These are phyloP conservation scores for Solanum neorickii DNA, from an alignment of 257 asterid genomes.

Conservation along the genomic window DNA sequence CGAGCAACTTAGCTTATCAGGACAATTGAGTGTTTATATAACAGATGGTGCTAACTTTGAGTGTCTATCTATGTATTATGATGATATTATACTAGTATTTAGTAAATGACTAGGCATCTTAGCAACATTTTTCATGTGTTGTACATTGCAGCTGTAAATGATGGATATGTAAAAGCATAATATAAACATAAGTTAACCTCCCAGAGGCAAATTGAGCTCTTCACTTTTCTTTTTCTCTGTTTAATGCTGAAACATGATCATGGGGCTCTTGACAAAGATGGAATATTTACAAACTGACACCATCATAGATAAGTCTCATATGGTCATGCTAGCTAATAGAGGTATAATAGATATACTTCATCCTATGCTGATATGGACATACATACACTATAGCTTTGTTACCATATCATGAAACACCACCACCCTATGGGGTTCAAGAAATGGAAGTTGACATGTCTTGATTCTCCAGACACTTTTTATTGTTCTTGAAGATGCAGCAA, in stretches of 20 bases:
- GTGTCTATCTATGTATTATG: not conserved
- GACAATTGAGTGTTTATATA: not conserved
- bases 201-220: not conserved
- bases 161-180: not conserved
- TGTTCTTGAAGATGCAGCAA: not conserved
- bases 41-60: not conserved
- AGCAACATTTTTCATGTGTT: not conserved
- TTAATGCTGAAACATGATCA: not conserved
- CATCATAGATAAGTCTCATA: not conserved
- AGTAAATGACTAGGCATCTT: not conserved
- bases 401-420: not conserved
- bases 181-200: not conserved
- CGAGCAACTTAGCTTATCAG: not conserved
- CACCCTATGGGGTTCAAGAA: constrained; percentile 5
- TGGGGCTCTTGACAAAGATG: not conserved
- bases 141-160: not conserved
- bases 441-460: constrained; percentile 11
- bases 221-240: not conserved
- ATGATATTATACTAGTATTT: not conserved
- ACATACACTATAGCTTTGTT: not conserved
- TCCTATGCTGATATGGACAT: constrained; percentile 1
- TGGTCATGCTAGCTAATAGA: constrained; percentile 2
- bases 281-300: constrained; percentile 1
- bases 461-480: not conserved
- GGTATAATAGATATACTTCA: not conserved